Conservation (phyloP, 495 filamentous ascomycete species). For the Penicillium coprophilum region DNA sequence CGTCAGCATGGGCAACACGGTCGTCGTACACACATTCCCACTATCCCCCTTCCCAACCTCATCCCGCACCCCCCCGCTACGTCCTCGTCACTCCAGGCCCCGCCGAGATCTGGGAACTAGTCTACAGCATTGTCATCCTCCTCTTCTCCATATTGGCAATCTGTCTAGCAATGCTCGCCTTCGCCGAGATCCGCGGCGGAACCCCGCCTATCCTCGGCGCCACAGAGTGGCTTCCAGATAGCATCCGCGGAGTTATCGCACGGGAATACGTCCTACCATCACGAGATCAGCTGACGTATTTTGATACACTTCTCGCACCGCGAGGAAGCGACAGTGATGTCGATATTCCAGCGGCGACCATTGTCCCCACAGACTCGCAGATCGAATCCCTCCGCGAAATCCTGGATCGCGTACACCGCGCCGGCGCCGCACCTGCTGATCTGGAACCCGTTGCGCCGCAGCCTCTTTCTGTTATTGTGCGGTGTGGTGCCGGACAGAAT, state of each 20-base stretch:
- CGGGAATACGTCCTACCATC: slow-evolving; percentile 19
- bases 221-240: slow-evolving; percentile 42
- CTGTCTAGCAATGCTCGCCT: slow-evolving; percentile 61
- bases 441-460: slow-evolving; percentile 19
- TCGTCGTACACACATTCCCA: slow-evolving; percentile 80
- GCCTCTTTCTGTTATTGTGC: slow-evolving; percentile 28
- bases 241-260: slow-evolving; percentile 34
- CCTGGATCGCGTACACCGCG: slow-evolving; percentile 28
- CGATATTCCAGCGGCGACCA: not conserved
- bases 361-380: slow-evolving; percentile 1
- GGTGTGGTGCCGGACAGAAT: slow-evolving; percentile 20
- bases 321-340: not conserved
- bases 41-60: slow-evolving; percentile 56
- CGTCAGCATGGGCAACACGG: slow-evolving; percentile 78
- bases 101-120: slow-evolving; percentile 48
- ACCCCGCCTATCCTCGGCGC: slow-evolving; percentile 57
- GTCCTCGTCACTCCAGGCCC: slow-evolving; percentile 59
- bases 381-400: slow-evolving; percentile 25
- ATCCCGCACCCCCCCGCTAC: slow-evolving; percentile 60
- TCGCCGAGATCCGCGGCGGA: slow-evolving; percentile 65
- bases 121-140: slow-evolving; percentile 49
- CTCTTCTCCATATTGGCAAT: slow-evolving; percentile 55
- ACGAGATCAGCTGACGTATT: slow-evolving; percentile 19
- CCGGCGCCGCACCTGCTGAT: slow-evolving; percentile 27
- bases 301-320: slow-evolving; percentile 18